These are phyloP conservation scores for Bombardia bombarda DNA, from an alignment of 495 filamentous ascomycete species.

Conservation along the genomic window DNA sequence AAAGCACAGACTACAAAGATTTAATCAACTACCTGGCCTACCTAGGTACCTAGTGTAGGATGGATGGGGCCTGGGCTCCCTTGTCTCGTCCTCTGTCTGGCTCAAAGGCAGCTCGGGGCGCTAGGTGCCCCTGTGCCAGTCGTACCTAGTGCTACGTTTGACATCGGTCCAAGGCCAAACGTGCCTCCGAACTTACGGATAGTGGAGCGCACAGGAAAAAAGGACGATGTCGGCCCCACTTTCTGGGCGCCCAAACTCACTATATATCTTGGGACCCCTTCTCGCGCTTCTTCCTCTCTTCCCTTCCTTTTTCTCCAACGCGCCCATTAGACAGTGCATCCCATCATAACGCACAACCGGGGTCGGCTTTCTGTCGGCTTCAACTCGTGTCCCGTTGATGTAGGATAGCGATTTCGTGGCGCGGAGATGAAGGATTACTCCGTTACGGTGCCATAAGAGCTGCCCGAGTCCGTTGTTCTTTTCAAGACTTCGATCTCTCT, in stretches of 20 bases:
- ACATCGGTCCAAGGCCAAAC: slow-evolving; percentile 17
- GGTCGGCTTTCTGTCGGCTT: slow-evolving; percentile 62
- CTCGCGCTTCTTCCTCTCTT: slow-evolving; percentile 16
- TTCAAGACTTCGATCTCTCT: too few species aligned
- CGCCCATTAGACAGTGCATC: slow-evolving; percentile 83
- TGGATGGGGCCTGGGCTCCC: too few species aligned
- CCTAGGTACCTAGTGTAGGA: too few species aligned
- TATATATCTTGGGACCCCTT: not conserved
- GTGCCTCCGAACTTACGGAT: slow-evolving; percentile 11
- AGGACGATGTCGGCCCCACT: not conserved
- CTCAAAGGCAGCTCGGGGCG: too few species aligned
- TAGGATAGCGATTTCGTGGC: slow-evolving; percentile 68
- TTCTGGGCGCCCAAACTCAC: not conserved
- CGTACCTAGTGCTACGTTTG: not conserved
- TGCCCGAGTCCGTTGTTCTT: slow-evolving; percentile 79
- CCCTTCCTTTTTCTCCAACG: slow-evolving; percentile 50
- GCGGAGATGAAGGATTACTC: slow-evolving; percentile 61
- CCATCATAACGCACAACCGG: slow-evolving; percentile 52
- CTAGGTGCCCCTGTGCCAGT: not conserved
- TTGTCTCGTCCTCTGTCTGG: too few species aligned
- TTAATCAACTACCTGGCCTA: not conserved
- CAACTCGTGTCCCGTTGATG: slow-evolving; percentile 57
- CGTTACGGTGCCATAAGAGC: slow-evolving; percentile 78
- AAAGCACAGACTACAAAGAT: not conserved
- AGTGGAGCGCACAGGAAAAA: not conserved